Evolutionary conservation across 306 rosid genomes (phyloP), one percentile per base, ranked within the genome.

Genomic region (Carpinus fangiana): DNA sequence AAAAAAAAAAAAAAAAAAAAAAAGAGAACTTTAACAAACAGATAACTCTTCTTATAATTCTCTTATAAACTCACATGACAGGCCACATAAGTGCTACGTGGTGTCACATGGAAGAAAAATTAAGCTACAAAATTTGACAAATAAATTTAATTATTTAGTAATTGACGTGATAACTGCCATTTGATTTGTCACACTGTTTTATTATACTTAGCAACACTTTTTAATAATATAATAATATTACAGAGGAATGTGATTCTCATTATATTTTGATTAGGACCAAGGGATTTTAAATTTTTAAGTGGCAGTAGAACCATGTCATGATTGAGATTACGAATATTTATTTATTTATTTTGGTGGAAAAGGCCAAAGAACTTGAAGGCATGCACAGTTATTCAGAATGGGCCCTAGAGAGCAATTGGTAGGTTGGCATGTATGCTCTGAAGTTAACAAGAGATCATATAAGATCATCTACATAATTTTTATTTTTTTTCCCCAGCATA

Each of bases 341-440:
- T 71, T 74, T 13, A 31, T 18, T 72, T 68, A 2, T 8, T 5
- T 50, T 23, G 12, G 71, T 77, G 57, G 56, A 65, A 45, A 59
- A 77, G 74, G 81, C 62, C 64, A 80, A 8, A 61, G n/a, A 80
- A 59, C 71, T 38, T 66, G 48, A 14, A 70, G 10, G 26, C 5
- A 12, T 38, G 53, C 13, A 9, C 59, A 82, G n/a, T 64, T 70
- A 51, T 53, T 65, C n/a, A 66, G 8, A 55, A 64, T 73, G 89
- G 84, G 64, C 82, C 86, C 81, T 68, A 54, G 72, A 73, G 60
- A 80, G 52, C 59, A 51, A 81, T 61, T 81, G 79, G 57, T 81
- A 12, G 48, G 73, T 80, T 73, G 76, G 70, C 83, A 82, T 78
- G 78, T 75, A 81, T 78, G 69, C n/a, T 47, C 2, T 66, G 46